These are phyloP conservation scores for Backusella tuberculispora DNA, from an alignment of 192 early-diverging fungal species.

Conservation along the genomic window DNA sequence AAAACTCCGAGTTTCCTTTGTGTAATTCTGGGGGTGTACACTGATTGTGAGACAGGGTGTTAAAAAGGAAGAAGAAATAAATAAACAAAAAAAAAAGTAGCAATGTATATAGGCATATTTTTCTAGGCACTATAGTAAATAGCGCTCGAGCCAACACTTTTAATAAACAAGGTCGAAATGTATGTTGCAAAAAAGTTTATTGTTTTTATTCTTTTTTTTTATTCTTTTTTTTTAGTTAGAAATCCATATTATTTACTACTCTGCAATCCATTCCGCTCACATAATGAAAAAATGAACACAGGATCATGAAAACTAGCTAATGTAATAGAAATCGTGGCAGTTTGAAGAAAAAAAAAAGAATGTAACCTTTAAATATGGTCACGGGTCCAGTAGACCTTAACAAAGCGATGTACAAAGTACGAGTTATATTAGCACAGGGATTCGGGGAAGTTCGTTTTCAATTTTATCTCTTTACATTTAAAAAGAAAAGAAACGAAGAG, in stretches of 20 bases:
- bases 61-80: constrained; percentile 12
- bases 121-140: constrained; percentile 7
- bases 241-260: background rate
- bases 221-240: background rate
- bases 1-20: constrained; percentile 11
- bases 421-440: constrained; percentile 6
- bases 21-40: background rate
- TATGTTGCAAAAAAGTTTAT: too few relatives aligned
- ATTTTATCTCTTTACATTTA: background rate
- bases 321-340: constrained; percentile 13
- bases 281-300: constrained; percentile 8
- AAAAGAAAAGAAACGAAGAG: background rate
- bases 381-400: constrained; percentile 2
- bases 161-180: constrained; percentile 4
- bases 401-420: constrained; percentile 11
- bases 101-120: background rate
- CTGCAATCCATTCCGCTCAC: constrained; percentile 4
- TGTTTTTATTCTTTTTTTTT: too few relatives aligned
- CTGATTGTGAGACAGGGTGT: background rate
- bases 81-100: background rate
- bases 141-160: constrained; percentile 2
- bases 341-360: background rate
- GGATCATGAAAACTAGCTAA: constrained; percentile 1
- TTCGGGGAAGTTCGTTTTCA: background rate
- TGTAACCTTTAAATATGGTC: constrained; percentile 8